These are phyloP conservation scores for Megacollybia marginata DNA, from an alignment of 768 basidiomycete genomes.

Conservation along the genomic window DNA sequence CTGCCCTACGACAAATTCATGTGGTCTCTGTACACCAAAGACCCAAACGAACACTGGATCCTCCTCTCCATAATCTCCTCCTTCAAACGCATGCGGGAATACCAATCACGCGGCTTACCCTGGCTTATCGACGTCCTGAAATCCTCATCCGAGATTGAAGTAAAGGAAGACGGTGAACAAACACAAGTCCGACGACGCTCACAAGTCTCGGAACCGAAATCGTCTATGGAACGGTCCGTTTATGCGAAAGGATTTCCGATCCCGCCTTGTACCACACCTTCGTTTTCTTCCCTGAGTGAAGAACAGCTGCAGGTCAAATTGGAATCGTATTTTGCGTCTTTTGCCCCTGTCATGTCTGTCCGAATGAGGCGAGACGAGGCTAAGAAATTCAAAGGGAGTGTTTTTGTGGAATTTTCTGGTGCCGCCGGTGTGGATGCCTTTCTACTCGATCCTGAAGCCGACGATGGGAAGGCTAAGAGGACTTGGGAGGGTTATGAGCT, in stretches of 20 bases:
- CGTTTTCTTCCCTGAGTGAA: too few species aligned
- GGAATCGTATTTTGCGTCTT: constrained; percentile 74
- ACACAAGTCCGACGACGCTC: constrained; percentile 67
- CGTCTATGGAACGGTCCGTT: constrained; percentile 74
- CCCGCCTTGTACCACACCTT: constrained; percentile 1
- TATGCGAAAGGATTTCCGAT: constrained; percentile 67
- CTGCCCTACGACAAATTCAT: constrained; percentile 60
- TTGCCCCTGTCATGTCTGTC: constrained; percentile 73
- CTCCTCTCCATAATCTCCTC: constrained; percentile 80
- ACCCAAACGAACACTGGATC: constrained; percentile 76
- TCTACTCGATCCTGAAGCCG: constrained; percentile 23
- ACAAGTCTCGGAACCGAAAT: constrained; percentile 72
- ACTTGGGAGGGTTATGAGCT: constrained; percentile 72
- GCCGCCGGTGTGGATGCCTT: constrained; percentile 64
- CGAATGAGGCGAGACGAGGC: constrained; percentile 81
- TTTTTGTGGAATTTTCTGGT: constrained; percentile 87
- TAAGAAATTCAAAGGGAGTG: constrained; percentile 84
- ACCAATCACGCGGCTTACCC: constrained; percentile 13
- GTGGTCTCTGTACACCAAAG: constrained; percentile 84
- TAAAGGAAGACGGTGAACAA: constrained; percentile 72
- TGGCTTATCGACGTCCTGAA: too few species aligned
- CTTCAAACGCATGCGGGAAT: constrained; percentile 92
- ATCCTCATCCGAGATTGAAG: constrained; percentile 47
- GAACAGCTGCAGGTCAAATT: constrained; percentile 51
- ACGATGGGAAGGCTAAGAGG: constrained; percentile 70